Base-by-base conservation (phyloP, 192 early-diverging fungal species). In the Backusella tuberculispora region DNA sequence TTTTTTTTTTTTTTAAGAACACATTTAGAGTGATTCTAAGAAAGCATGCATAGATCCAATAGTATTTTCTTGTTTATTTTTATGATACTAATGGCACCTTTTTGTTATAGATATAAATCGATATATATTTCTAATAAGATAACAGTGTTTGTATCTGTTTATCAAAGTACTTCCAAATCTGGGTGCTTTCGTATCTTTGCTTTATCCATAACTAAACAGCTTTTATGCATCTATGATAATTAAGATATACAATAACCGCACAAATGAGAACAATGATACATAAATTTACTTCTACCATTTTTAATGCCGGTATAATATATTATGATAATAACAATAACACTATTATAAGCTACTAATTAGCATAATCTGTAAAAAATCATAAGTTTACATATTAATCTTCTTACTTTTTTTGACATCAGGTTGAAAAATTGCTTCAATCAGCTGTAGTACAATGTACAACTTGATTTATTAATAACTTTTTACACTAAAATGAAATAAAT, bases 401-500 rank as follows among this genome's bases (percentile, higher is more conserved):
- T 60, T 50, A 26, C 26, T 26, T 56, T 24, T 60, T 60, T 60
- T 60, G 53, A 60, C 21, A 60, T 12, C 53, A 60, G 53, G 19
- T 60, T 60, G 12, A 4, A 60, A 24, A 10, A 3, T 26, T 13
- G 9, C 9, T 26, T 26, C 9, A 26, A 19, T 24, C 21, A 26
- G 53, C 2, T 60, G 53, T 60, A 12, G 53, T 13, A 60, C 53
- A 60, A 26, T 24, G 53, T 19, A 60, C 29, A 34, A 34, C 2
- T 34, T 34, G 29, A 24, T 26, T 26, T 9, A 60, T 60, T 19
- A 24, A 24, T 53, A 43, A 9, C 42, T 19, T 19, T 21, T 26
- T 60, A n/a, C 21, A 60, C 53, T 26, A 60, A 60, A 60, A 60
- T 26, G 10, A 60, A 60, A 60, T 60, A 60, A 60, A 24, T 9